Base-by-base conservation (phyloP, 169 alveolate species). In the Cryptosporidium baileyi region DNA sequence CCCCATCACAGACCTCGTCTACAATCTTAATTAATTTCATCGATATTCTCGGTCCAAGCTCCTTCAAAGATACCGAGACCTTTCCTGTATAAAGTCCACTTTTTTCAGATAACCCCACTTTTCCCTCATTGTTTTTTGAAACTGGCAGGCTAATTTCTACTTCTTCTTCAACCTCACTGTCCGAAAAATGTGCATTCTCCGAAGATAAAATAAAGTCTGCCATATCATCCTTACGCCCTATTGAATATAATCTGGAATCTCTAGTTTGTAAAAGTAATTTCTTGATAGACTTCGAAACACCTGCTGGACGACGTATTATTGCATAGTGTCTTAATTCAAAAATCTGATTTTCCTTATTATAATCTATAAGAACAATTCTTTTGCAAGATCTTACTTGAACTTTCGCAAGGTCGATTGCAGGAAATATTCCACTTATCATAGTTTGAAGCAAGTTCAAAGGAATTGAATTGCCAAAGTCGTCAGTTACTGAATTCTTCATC, bases 1-100 rank as follows among this genome's bases (percentile, higher is more conserved):
- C 85, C 38, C 93, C 93, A 26, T 80, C 80, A 60, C 91, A 89
- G 26, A 89, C 91, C 44, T 89, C 93, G 38, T 89, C 91, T 13
- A 85, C 93, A 5, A 80, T 52, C 82, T 89, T 89, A 38, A 89
- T 63, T 24, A 89, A 60, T 22, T 51, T 49, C 88, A 89, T 61
- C 30, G 80, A 49, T 47, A 89, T 54, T 26, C 93, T 65, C 2
- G 93, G 93, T 30, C 93, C 93, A 17, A 89, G 81, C 57, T 89
- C 93, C 26, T 52, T 85, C 3, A 89, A 80, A 8, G 80, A 60
- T 1, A 89, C 89, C 11, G 85, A 74, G 36, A 74, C 85, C 54
- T 74, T 74, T 38, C 85, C 85, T 3, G 85, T 74, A 11, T 24
- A 74, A 43, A 4, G 49, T 26, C 85, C 85, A 22, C 85, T 45